These are phyloP conservation scores for Raddia distichophylla DNA, from an alignment of 176 grass and related monocot species.

Conservation along the genomic window DNA sequence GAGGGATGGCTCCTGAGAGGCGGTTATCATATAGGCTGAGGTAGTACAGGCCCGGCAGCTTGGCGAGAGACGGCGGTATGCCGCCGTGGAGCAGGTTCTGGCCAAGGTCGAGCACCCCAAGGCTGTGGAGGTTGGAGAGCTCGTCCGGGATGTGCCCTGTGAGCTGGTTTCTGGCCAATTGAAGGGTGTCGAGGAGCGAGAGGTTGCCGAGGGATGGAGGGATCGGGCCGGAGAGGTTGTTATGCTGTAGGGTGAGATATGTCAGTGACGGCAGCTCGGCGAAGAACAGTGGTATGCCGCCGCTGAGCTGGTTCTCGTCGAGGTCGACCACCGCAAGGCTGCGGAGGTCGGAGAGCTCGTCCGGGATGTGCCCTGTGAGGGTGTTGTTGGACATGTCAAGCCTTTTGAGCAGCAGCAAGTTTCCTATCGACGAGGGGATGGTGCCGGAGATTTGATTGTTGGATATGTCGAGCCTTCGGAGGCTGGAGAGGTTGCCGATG, in stretches of 20 bases:
- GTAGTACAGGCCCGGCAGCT: conserved; percentile 37
- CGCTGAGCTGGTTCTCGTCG: conserved; percentile 43
- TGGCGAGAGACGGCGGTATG: conserved; percentile 55
- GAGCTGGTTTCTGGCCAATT: conserved; percentile 48
- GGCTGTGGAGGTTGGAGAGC: conserved; percentile 43
- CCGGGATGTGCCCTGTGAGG: conserved; percentile 58
- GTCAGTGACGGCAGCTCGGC: conserved; percentile 34
- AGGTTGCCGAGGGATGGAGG: conserved; percentile 39
- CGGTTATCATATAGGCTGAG: conserved; percentile 45
- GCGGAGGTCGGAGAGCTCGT: conserved; percentile 55
- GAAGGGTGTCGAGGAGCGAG: conserved; percentile 13
- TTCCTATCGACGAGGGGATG: conserved; percentile 5
- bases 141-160: conserved; percentile 62
- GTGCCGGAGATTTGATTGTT: conserved; percentile 37
- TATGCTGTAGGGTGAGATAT: conserved; percentile 51
- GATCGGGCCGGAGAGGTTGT: conserved; percentile 53
- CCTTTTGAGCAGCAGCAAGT: conserved; percentile 25
- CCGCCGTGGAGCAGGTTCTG: conserved; percentile 46
- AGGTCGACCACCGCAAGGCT: neutral
- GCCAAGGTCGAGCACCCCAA: conserved; percentile 21
- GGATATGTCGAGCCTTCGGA: conserved; percentile 38
- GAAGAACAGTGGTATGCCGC: conserved; percentile 53
- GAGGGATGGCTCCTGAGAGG: conserved; percentile 57
- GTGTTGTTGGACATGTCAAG: conserved; percentile 46
- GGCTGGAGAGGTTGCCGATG: conserved; percentile 55